phyloP scores from a whole-genome alignment of 1,284 basidiomycete species.

The Pascua sp. region DNA sequence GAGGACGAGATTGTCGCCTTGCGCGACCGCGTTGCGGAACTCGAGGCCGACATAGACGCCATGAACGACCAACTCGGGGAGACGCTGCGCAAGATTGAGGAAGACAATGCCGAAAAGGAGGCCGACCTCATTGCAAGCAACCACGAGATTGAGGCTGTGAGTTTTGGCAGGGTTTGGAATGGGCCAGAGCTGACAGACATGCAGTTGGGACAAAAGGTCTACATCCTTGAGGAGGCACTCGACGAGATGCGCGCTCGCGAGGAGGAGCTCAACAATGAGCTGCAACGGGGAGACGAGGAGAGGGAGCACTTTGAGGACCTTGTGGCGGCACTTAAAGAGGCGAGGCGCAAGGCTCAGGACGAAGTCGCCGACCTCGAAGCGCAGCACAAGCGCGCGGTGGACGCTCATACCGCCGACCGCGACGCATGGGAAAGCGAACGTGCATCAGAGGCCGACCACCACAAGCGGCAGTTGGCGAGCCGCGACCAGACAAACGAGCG shows the following conservation, averaged over 20 bases:
- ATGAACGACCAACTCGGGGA: constrained; percentile 45
- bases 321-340: constrained; percentile 72
- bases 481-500: constrained; percentile 46
- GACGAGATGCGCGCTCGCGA: constrained; percentile 59
- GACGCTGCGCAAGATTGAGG: constrained; percentile 42
- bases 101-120: constrained; percentile 45
- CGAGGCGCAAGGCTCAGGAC: constrained; percentile 48
- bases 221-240: constrained; percentile 56
- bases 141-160: constrained; percentile 64
- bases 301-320: constrained; percentile 69
- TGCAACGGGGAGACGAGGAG: constrained; percentile 54
- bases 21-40: constrained; percentile 36
- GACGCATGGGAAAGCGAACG: constrained; percentile 48
- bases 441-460: constrained; percentile 49
- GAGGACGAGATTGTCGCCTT: constrained; percentile 36
- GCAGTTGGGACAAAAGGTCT: constrained; percentile 44
- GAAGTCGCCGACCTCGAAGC: constrained; percentile 64
- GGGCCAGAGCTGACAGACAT: background rate
- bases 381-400: constrained; percentile 58
- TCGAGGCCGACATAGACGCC: constrained; percentile 40
- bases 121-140: constrained; percentile 56
- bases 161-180: constrained; percentile 4
- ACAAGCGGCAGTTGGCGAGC: constrained; percentile 46
- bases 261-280: constrained; percentile 54
- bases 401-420: constrained; percentile 35